Base-by-base conservation (phyloP, 345 rosid species). In the Gossypium anomalum region DNA sequence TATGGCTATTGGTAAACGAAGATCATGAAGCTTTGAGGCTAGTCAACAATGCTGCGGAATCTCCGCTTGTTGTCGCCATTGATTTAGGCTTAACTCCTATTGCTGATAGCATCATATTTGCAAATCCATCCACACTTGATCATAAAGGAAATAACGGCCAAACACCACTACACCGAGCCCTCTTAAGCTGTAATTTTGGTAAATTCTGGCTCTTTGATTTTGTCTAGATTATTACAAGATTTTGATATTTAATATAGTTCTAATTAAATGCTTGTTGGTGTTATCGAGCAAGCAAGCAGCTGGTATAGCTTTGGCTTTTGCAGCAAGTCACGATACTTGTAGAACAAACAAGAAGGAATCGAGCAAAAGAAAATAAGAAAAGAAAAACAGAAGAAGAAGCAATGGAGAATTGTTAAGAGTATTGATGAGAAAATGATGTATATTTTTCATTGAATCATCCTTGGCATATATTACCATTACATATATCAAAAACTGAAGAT, bases 1-100 rank as follows among this genome's bases (percentile, higher is more conserved):
- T 71, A 2, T 29, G 17, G 51, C 13, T 55, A 5, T 41, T 41
- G 27, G 75, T 13, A 4, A 23, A 51, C 0, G 49, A 23, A 57
- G 75, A 71, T 71, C 75, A 22, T 1, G 75, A 55, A 71, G 45
- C 64, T 2, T 22, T 71, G 38, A 22, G 9, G 49, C 20, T 56
- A 64, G 27, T 55, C 45, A 71, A 71, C 27, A 38, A 12, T 38
- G 38, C 63, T 4, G 73, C 61, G 4, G 25, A 70, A 15, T 70
- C 73, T 25, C 73, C 61, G 10, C 41, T 70, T n/a, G 44, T 44
- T 56, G 57, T 71, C 43, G 62, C 75, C 10, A 56, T 71, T 71
- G 64, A 20, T 71, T 48, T 4, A 4, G 45, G 47, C 52, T 41
- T 34, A 9, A 9, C 34, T 22, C 34, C 8, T 56, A n/a, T 38